Conservation (phyloP, 2,329 filamentous ascomycete genomes). For the Davidsoniella neocaledoniae region DNA sequence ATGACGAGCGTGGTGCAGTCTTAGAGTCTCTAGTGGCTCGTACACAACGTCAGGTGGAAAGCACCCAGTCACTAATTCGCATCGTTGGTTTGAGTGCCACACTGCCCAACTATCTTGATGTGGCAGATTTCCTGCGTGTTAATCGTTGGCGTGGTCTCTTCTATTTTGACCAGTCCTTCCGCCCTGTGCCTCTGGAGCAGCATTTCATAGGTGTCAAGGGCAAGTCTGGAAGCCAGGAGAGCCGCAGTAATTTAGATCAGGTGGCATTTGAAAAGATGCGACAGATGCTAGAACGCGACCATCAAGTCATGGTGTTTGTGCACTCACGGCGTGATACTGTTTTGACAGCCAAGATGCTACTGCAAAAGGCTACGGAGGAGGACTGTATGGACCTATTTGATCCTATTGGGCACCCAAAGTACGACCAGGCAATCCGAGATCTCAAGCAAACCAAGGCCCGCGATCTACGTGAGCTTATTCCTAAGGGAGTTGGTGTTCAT, state of each 20-base stretch:
- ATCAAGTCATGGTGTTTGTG: constrained; percentile 99
- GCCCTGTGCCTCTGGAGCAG: constrained; percentile 88
- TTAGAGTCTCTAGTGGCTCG: constrained; percentile 89
- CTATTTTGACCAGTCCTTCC: constrained; percentile 92
- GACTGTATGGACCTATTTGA: constrained; percentile 70
- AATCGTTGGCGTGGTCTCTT: constrained; percentile 87
- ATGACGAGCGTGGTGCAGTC: constrained; percentile 91
- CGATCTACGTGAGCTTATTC: constrained; percentile 75
- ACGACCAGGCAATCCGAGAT: constrained; percentile 63
- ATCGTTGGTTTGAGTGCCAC: constrained; percentile 93
- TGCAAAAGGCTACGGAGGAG: constrained; percentile 72
- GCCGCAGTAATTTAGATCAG: constrained; percentile 74
- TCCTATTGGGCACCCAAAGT: constrained; percentile 59
- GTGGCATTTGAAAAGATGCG: constrained; percentile 87
- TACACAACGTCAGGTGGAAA: constrained; percentile 92
- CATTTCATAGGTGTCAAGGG: constrained; percentile 95
- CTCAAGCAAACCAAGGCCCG: constrained; percentile 73
- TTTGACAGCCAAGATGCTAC: constrained; percentile 67
- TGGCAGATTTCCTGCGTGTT: constrained; percentile 91
- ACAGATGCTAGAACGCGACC: constrained; percentile 79
- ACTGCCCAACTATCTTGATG: constrained; percentile 88
- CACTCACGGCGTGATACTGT: constrained; percentile 92
- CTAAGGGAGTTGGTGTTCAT: constrained; percentile 85
- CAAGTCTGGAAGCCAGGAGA: constrained; percentile 64
- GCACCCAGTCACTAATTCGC: constrained; percentile 90